Base-by-base conservation (phyloP, 169 alveolate species). In the Sarcocystis neurona region DNA sequence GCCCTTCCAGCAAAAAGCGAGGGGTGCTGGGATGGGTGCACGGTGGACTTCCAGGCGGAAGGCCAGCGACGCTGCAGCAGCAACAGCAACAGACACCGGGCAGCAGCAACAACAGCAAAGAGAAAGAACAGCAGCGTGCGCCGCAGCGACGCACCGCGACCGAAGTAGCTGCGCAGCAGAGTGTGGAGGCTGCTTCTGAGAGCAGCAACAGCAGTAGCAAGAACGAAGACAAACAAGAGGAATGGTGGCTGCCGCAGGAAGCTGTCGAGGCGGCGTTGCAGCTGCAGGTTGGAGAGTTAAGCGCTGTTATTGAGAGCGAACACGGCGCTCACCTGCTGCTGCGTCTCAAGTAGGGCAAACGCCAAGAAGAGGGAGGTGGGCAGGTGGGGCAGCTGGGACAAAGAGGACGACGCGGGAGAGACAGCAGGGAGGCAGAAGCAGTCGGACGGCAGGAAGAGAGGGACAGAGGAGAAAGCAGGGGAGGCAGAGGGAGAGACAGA, bases 21-120 rank as follows among this genome's bases (percentile, higher is more conserved):
- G 87, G 87, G 32, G 44, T 44, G 3, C 48, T 79, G n/a, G 87
- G 87, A 47, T 79, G 87, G 87, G 47, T 79, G 5, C 58, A 32
- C 5, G 1, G 27, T 2, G 82, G 82, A 3, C 23, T 12, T 23
- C 66, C 66, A 12, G 66, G 66, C 12, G 66, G 66, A 12, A 12
- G 66, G 66, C n/a, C n/a, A n/a, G n/a, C n/a, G n/a, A n/a, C n/a
- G n/a, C n/a, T n/a, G n/a, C n/a, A n/a, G n/a, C n/a, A n/a, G n/a
- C n/a, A n/a, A n/a, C n/a, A n/a, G n/a, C n/a, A n/a, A n/a, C n/a
- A n/a, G n/a, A n/a, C n/a, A n/a, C n/a, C n/a, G n/a, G n/a, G n/a
- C n/a, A n/a, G n/a, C n/a, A n/a, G n/a, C n/a, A n/a, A n/a, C n/a
- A n/a, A n/a, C n/a, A n/a, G n/a, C n/a, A n/a, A n/a, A n/a, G n/a